These are phyloP conservation scores for Ceratobasidium sp. DNA, from an alignment of 1,284 basidiomycete species.

Conservation along the genomic window DNA sequence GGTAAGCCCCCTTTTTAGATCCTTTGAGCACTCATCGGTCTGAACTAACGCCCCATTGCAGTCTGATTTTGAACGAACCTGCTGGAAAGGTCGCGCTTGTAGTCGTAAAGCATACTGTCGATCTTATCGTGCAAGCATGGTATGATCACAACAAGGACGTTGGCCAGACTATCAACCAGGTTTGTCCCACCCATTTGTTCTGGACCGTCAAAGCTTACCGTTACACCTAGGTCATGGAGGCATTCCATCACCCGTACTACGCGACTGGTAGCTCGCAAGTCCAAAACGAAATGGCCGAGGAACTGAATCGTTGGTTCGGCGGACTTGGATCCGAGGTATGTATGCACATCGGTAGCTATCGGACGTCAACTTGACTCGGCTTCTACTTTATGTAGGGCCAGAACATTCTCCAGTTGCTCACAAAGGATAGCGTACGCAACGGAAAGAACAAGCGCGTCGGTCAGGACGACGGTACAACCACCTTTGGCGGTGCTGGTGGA, in stretches of 20 bases:
- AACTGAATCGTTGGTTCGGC: constrained; percentile 71
- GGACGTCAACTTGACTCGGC: background rate
- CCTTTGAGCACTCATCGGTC: background rate
- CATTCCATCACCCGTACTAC: constrained; percentile 79
- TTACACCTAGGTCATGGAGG: constrained; percentile 68
- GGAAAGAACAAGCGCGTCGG: constrained; percentile 61
- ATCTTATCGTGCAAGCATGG: constrained; percentile 74
- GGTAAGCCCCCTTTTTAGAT: constrained; percentile 19
- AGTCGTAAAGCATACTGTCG: constrained; percentile 73
- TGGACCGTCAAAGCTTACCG: background rate
- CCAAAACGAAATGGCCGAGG: constrained; percentile 74
- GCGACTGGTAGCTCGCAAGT: constrained; percentile 69
- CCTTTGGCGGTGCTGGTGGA: constrained; percentile 36
- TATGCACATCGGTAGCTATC: constrained; percentile 52
- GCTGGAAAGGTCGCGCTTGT: constrained; percentile 78
- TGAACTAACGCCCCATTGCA: background rate
- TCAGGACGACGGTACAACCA: constrained; percentile 51
- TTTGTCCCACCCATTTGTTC: constrained; percentile 51
- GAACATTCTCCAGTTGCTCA: constrained; percentile 30
- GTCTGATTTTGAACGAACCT: constrained; percentile 75
- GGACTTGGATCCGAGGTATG: constrained; percentile 66
- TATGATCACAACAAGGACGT: constrained; percentile 63
- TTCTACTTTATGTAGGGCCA: constrained; percentile 5
- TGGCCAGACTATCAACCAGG: constrained; percentile 66
- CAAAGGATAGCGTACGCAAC: constrained; percentile 53